Evolutionary conservation across 176 grass and related monocot species (phyloP).

Genomic region (Ampelocalamus luodianensis): DNA sequence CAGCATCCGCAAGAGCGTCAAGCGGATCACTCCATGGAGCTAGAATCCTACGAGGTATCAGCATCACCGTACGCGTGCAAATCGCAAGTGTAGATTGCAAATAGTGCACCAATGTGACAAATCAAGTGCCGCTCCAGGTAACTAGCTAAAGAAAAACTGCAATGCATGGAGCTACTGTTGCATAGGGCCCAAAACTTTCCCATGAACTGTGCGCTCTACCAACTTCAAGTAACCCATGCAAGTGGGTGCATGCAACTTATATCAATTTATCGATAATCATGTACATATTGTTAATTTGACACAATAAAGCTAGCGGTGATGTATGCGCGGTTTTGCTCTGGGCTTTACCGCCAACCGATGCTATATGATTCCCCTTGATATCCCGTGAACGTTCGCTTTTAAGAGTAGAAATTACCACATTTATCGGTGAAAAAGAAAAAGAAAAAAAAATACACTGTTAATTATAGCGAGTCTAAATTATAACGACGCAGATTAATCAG

Average conservation of each 20-base stretch:
- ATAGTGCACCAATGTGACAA: not conserved
- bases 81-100: not conserved
- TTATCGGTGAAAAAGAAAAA: too few species aligned
- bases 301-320: not conserved
- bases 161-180: not conserved
- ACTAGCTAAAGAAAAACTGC: not conserved
- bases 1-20: constrained; percentile 61
- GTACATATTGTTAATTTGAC: not conserved
- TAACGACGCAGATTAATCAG: too few species aligned
- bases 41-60: constrained; percentile 23
- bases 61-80: not conserved
- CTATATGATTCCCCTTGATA: not conserved
- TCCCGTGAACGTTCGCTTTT: too few species aligned
- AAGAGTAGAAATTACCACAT: too few species aligned
- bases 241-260: not conserved
- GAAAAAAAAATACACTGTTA: too few species aligned
- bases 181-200: not conserved
- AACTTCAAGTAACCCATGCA: not conserved
- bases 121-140: not conserved
- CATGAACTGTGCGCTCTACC: not conserved
- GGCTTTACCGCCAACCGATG: not conserved
- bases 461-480: too few species aligned
- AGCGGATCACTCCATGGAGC: constrained; percentile 68
- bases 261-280: constrained; percentile 2
- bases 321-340: not conserved